Evolutionary conservation across 2,329 filamentous ascomycete species (phyloP), one percentile per base, ranked within the genome.

Genomic region (Botrytis aclada): DNA sequence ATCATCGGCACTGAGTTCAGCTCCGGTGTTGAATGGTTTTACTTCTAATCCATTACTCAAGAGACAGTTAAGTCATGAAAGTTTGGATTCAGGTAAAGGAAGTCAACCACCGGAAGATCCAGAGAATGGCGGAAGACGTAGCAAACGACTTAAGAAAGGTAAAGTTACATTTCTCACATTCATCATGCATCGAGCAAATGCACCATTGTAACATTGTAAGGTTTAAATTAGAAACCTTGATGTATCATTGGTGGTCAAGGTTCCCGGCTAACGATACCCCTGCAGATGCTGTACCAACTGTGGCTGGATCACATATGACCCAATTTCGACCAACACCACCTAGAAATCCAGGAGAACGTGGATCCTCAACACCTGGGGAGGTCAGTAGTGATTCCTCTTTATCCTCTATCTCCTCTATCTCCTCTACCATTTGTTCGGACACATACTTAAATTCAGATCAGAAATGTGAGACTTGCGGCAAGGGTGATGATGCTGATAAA

Each of bases 251-350:
- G 78, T 71, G 74, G 74, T 70, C 63, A 32, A 61, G 69, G 67
- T 71, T 69, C 75, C 72, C 72, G 73, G 80, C 83, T 84, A 83
- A 83, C 81, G 75, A 76, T 75, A 79, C 76, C 78, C 78, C 75
- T 82, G 76, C 80, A 86, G 88, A 89, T 82, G 85, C 86, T 61
- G 88, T 91, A 51, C 94, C 95, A 61, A 97, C 93, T 47, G 94
- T 99, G 77, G 94, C 94, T 76, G 96, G 96, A 71, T 98, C 95
- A 70, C 94, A 98, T 83, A 98, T 98, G 94, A 96, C 93, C 74
- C 89, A 95, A 79, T 94, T 97, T 80, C 93, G 95, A 70, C 93
- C 95, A 72, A 91, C 92, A 39, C 90, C 91, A 25, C 93, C 91
- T 29, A 88, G 89, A 75, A 85, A 90, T 74, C 86, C 87, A 32